These are phyloP conservation scores for Diaporthe caulivora DNA, from an alignment of 2,329 filamentous ascomycete genomes.

Conservation along the genomic window DNA sequence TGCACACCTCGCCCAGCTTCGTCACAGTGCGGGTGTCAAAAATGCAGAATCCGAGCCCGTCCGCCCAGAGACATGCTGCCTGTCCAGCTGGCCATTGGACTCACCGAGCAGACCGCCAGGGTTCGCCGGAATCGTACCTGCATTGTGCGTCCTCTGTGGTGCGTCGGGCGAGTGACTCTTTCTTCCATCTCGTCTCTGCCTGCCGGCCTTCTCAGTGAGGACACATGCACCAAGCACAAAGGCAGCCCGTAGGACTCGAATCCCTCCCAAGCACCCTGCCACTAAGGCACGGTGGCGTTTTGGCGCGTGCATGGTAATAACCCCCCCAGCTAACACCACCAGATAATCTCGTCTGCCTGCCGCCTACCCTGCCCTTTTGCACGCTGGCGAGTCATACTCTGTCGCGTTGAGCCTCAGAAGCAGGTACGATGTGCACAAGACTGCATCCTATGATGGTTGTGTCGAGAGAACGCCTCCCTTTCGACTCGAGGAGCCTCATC, in stretches of 20 bases:
- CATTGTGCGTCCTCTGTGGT: conserved; percentile 39
- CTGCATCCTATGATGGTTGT: conserved; percentile 19
- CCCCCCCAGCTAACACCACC: neutral
- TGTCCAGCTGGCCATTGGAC: conserved; percentile 25
- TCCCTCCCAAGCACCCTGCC: conserved; percentile 12
- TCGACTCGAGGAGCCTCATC: conserved; percentile 20
- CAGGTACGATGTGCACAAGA: conserved; percentile 20
- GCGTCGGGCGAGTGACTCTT: conserved; percentile 33
- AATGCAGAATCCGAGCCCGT: neutral
- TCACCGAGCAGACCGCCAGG: conserved; percentile 28
- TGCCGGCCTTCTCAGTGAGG: conserved; percentile 10
- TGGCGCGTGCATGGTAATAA: neutral
- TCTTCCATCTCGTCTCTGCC: conserved; percentile 25
- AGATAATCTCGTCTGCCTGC: conserved; percentile 18
- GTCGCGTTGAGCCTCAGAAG: conserved; percentile 27
- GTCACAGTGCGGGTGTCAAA: neutral
- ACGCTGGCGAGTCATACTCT: conserved; percentile 29
- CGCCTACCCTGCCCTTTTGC: neutral
- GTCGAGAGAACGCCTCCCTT: conserved; percentile 1
- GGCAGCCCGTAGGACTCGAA: conserved; percentile 6
- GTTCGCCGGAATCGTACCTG: conserved; percentile 37
- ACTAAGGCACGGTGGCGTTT: conserved; percentile 21
- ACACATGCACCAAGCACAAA: neutral
- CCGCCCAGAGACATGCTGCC: neutral
- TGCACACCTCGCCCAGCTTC: conserved; percentile 18